phyloP scores from a whole-genome alignment of 129 eudicot genomes.

The Tagetes erecta region DNA sequence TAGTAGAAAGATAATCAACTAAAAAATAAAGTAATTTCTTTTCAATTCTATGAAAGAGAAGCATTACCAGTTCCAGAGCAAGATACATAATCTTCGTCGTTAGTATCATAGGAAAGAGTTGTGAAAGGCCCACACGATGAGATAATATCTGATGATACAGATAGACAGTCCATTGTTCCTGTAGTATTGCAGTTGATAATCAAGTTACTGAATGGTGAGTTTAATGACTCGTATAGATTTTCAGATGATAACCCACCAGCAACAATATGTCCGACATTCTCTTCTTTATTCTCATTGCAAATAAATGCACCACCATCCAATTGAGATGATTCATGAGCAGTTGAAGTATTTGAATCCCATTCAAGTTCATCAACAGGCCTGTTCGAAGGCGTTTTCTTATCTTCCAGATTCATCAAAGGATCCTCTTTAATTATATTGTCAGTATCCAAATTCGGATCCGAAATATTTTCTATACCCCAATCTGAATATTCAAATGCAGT shows the following conservation, averaged over 20 bases:
- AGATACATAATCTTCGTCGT: conserved; percentile 25
- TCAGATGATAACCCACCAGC: conserved; percentile 24
- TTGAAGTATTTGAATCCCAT: conserved; percentile 23
- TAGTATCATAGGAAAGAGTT: conserved; percentile 8
- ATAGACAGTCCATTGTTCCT: conserved; percentile 12
- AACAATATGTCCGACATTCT: conserved; percentile 14
- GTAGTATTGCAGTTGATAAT: conserved; percentile 12
- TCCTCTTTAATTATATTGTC: conserved; percentile 31
- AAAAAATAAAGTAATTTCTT: neutral
- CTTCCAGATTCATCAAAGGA: neutral
- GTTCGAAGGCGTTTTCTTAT: conserved; percentile 28
- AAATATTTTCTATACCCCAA: conserved; percentile 22
- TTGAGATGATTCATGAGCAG: conserved; percentile 28
- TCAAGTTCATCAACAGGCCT: conserved; percentile 24
- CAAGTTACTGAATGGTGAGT: conserved; percentile 3
- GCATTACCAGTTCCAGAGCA: conserved; percentile 44
- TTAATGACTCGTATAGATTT: conserved; percentile 22
- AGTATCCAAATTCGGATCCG: conserved; percentile 22
- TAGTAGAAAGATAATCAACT: neutral
- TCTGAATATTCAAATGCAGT: conserved; percentile 26
- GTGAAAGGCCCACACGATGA: conserved; percentile 24
- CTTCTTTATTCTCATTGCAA: conserved; percentile 33
- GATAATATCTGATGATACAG: conserved; percentile 15
- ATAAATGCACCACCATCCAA: conserved; percentile 14
- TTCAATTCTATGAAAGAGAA: neutral